Evolutionary conservation across 2,329 filamentous ascomycete genomes (phyloP).

Genomic region (Furcasterigmium sp.): DNA sequence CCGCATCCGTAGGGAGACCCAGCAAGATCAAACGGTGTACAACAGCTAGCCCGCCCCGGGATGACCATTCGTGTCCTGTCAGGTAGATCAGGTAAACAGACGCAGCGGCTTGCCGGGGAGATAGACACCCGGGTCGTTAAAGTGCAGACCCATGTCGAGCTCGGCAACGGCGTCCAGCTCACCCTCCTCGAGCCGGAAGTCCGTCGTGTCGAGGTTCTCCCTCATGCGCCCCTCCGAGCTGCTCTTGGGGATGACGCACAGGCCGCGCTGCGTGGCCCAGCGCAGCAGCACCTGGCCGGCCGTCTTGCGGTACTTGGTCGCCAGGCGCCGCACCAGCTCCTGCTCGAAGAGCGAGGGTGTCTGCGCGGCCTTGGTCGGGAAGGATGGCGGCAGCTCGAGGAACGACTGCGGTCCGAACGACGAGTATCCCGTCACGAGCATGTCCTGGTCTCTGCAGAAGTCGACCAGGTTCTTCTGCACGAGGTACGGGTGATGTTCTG

Average conservation of each 20-base stretch:
- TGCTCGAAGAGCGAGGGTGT: conserved; percentile 23
- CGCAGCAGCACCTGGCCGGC: conserved; percentile 61
- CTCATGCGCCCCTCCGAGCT: conserved; percentile 43
- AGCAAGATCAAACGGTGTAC: no score
- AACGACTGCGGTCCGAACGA: conserved; percentile 55
- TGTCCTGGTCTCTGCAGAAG: conserved; percentile 50
- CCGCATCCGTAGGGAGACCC: no score
- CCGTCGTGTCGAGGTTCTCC: conserved; percentile 52
- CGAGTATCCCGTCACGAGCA: conserved; percentile 60
- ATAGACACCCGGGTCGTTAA: conserved; percentile 51
- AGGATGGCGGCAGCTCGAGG: conserved; percentile 18
- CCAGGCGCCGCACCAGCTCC: conserved; percentile 29
- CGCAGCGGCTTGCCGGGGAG: conserved; percentile 37
- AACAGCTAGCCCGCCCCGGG: no score
- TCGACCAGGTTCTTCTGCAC: conserved; percentile 51
- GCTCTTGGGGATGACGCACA: conserved; percentile 61
- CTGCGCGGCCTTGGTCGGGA: conserved; percentile 16
- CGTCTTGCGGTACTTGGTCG: conserved; percentile 50
- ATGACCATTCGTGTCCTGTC: no score
- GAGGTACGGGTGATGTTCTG: conserved; percentile 63
- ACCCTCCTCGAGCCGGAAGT: conserved; percentile 46
- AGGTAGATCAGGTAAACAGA: conserved; percentile 42
- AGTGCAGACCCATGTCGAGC: conserved; percentile 50
- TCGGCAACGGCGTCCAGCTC: conserved; percentile 53
- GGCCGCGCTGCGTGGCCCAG: conserved; percentile 59